Evolutionary conservation across 176 grass and related monocot species (phyloP).

Genomic region (Musa troglodytarum): DNA sequence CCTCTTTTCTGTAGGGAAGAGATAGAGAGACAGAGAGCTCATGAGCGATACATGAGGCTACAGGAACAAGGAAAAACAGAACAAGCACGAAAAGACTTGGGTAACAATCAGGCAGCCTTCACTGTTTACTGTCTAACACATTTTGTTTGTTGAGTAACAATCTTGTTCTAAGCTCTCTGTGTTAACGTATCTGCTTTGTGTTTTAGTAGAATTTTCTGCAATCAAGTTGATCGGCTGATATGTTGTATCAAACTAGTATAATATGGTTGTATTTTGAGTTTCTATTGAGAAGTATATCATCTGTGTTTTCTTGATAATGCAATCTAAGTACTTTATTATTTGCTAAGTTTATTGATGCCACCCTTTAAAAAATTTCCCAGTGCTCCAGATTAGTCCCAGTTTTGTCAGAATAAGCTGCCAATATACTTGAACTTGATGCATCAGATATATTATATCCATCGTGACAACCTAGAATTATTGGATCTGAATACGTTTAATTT

Average conservation of each 20-base stretch:
- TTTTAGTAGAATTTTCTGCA: neutral
- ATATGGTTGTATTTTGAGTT: neutral
- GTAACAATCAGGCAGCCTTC: constrained; percentile 26
- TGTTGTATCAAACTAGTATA: neutral
- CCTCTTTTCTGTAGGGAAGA: constrained; percentile 48
- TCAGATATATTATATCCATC: too few relatives aligned
- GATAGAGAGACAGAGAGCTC: constrained; percentile 64
- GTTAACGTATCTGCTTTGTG: too few relatives aligned
- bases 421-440: too few relatives aligned
- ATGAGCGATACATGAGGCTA: constrained; percentile 65
- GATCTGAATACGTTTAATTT: too few relatives aligned
- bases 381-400: too few relatives aligned
- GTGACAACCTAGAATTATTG: too few relatives aligned
- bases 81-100: constrained; percentile 80
- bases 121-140: neutral
- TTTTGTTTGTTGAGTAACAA: neutral
- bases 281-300: neutral
- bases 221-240: neutral
- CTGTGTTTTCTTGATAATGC: too few relatives aligned
- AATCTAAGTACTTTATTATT: too few relatives aligned
- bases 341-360: too few relatives aligned
- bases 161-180: too few relatives aligned
- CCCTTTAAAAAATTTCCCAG: too few relatives aligned
- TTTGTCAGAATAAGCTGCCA: too few relatives aligned
- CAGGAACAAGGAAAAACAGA: constrained; percentile 91